Evolutionary conservation across 2,329 filamentous ascomycete genomes (phyloP).

Genomic region (Diaporthe citri): DNA sequence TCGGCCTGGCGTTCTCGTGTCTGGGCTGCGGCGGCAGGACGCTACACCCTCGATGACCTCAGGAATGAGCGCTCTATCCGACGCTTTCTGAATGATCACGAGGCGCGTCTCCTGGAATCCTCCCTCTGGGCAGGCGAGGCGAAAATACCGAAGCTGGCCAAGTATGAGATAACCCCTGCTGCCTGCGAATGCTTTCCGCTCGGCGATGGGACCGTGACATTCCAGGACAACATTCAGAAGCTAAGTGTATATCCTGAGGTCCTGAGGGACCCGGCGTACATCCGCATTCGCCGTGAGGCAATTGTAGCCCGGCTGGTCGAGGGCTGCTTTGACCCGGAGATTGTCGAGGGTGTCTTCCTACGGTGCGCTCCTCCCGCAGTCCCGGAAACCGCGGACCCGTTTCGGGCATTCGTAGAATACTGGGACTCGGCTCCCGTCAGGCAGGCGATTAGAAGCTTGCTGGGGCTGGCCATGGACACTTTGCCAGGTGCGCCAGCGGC

Average conservation of each 20-base stretch:
- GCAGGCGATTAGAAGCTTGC: background rate
- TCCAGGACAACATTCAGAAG: background rate
- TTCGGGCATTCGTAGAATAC: background rate
- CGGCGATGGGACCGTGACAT: background rate
- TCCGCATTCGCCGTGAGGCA: background rate
- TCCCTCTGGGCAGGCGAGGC: background rate
- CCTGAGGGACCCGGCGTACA: background rate
- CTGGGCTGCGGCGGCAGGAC: background rate
- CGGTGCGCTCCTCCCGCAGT: background rate
- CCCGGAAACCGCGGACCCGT: background rate
- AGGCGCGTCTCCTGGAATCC: background rate
- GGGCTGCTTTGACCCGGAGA: background rate
- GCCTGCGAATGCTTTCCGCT: constrained; percentile 2
- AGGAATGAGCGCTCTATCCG: background rate
- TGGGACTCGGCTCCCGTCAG: background rate
- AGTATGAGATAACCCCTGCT: constrained; percentile 4
- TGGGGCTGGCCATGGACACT: background rate
- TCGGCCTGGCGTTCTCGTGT: constrained; percentile 23
- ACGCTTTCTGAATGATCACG: constrained; percentile 7
- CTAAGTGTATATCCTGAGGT: background rate
- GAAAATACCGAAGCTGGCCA: background rate
- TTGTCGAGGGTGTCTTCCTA: background rate
- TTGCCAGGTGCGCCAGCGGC: background rate
- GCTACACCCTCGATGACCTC: background rate
- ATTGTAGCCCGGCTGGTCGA: background rate